Evolutionary conservation across 441 rosid species (phyloP).

Genomic region (Aleurites moluccanus): DNA sequence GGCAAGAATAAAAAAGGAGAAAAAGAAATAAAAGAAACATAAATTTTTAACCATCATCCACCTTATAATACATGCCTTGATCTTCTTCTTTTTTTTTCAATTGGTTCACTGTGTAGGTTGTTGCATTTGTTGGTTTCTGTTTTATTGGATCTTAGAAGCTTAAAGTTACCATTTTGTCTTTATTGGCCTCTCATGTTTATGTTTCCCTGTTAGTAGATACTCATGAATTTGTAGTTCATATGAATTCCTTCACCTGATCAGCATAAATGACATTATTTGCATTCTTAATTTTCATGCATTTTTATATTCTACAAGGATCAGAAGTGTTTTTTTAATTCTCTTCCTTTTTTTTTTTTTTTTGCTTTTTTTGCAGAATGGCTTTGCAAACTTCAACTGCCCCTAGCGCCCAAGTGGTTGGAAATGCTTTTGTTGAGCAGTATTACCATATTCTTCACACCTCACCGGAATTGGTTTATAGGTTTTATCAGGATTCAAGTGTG

Average conservation of each 20-base stretch:
- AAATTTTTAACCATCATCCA: neutral
- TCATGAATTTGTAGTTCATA: neutral
- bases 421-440: conserved; percentile 42
- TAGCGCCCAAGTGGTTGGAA: conserved; percentile 39
- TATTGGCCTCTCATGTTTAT: neutral
- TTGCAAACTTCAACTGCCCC: conserved; percentile 37
- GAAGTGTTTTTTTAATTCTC: neutral
- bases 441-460: conserved; percentile 38
- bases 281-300: neutral
- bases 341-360: neutral
- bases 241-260: neutral
- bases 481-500: conserved; percentile 48
- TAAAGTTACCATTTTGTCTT: neutral
- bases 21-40: neutral
- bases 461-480: conserved; percentile 34
- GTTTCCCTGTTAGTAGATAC: neutral
- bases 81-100: neutral
- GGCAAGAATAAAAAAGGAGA: neutral
- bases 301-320: neutral
- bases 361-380: conserved; percentile 43
- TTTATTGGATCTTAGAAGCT: neutral
- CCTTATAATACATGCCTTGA: neutral
- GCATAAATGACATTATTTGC: neutral
- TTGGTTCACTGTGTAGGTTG: neutral
- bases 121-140: neutral